Conservation (phyloP, 805 yeast species). For the Tetrapisispora taiwanensis region DNA sequence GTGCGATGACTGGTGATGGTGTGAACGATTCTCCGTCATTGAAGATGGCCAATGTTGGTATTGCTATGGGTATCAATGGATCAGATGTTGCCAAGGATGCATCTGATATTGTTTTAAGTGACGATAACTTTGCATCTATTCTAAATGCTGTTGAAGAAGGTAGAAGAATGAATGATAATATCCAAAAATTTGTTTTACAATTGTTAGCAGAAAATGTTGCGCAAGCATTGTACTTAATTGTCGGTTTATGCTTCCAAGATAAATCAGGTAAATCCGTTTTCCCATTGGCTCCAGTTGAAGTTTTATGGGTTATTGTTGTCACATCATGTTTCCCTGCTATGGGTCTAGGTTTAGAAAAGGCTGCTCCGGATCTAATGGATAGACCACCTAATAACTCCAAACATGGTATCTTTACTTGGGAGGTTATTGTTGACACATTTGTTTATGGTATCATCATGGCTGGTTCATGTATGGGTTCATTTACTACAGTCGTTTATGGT, state of each 20-base stretch:
- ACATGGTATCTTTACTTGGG: conserved; percentile 70
- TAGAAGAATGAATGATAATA: conserved; percentile 89
- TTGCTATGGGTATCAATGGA: conserved; percentile 87
- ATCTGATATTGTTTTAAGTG: conserved; percentile 92
- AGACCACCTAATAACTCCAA: conserved; percentile 85
- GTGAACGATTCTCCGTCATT: conserved; percentile 96
- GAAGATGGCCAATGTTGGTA: conserved; percentile 91
- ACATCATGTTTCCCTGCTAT: conserved; percentile 99
- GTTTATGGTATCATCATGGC: conserved; percentile 72
- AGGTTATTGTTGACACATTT: conserved; percentile 58
- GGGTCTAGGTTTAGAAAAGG: conserved; percentile 93
- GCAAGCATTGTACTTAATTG: conserved; percentile 69
- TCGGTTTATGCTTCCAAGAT: conserved; percentile 77
- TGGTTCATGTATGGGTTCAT: conserved; percentile 53
- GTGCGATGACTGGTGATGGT: conserved; percentile 99
- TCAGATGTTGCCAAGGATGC: conserved; percentile 99
- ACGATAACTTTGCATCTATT: conserved; percentile 92
- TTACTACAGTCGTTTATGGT: conserved; percentile 58
- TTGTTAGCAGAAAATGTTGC: conserved; percentile 94
- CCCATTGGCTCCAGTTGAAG: conserved; percentile 96
- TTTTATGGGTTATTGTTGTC: conserved; percentile 88
- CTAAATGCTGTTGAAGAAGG: conserved; percentile 93
- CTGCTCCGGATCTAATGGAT: conserved; percentile 87
- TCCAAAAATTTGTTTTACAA: conserved; percentile 90
- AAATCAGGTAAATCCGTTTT: conserved; percentile 58